phyloP scores from a whole-genome alignment of 371 early-diverging fungal genomes.

The Enterocytospora artemiae region DNA sequence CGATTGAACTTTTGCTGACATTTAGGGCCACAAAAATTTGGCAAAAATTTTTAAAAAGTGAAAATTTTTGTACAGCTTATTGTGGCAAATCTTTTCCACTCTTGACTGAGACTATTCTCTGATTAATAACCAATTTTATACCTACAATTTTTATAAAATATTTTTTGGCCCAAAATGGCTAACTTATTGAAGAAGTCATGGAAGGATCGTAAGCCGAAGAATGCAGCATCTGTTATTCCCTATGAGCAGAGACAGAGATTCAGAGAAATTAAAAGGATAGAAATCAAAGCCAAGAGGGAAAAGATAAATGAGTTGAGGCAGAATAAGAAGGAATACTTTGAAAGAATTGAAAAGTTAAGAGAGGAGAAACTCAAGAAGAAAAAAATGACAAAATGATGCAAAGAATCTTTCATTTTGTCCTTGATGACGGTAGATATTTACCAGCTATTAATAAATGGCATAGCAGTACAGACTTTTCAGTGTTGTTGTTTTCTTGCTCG shows the following conservation, averaged over 20 bases:
- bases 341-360: background rate
- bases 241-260: conserved; percentile 1
- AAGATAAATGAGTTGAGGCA: background rate
- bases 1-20: background rate
- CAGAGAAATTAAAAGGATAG: conserved; percentile 7
- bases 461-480: no score
- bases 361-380: conserved; percentile 5
- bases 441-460: no score
- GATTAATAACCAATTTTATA: background rate
- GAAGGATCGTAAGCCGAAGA: conserved; percentile 2
- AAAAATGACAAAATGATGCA: background rate
- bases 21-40: background rate
- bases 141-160: conserved; percentile 10
- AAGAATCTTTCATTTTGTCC: no score
- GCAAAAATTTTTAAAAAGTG: background rate
- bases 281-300: background rate
- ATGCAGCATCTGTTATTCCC: background rate
- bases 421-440: no score
- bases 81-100: background rate
- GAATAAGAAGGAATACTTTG: background rate
- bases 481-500: background rate
- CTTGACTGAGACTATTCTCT: background rate
- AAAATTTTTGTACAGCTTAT: background rate
- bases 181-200: conserved; percentile 11
- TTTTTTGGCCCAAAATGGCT: conserved; percentile 21